Conservation (phyloP, 768 basidiomycete species). For the Coprinopsis marcescibilis region DNA sequence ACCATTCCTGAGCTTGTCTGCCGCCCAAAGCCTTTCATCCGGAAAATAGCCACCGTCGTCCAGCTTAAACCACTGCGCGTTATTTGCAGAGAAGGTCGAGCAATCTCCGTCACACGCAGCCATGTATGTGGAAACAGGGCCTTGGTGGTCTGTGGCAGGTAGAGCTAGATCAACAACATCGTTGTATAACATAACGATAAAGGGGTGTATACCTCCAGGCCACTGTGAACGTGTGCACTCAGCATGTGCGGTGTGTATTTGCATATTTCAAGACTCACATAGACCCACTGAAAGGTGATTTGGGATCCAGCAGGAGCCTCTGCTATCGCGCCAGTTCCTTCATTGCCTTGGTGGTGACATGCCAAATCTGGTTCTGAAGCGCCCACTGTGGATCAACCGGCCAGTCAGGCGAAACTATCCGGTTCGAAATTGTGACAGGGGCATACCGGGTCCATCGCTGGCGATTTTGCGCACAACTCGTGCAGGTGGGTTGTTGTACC, state of each 20-base stretch:
- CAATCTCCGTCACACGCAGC: conserved; percentile 43
- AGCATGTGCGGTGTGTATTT: conserved; percentile 9
- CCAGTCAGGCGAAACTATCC: background rate
- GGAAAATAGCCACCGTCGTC: conserved; percentile 40
- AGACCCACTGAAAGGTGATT: conserved; percentile 38
- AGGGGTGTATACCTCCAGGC: conserved; percentile 26
- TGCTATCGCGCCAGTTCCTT: conserved; percentile 30
- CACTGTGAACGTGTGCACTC: conserved; percentile 21
- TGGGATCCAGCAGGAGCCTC: conserved; percentile 35
- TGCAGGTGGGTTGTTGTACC: conserved; percentile 23
- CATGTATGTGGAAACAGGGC: conserved; percentile 49
- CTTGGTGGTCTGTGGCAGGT: conserved; percentile 35
- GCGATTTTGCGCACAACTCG: conserved; percentile 29
- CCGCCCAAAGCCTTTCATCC: conserved; percentile 33
- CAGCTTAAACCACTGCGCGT: conserved; percentile 44
- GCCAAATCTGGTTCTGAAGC: conserved; percentile 32
- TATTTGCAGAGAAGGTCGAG: conserved; percentile 29
- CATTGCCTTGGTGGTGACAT: conserved; percentile 37
- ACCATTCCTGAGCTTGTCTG: conserved; percentile 37
- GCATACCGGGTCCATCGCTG: conserved; percentile 29
- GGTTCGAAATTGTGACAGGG: conserved; percentile 8
- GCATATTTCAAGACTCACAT: conserved; percentile 25
- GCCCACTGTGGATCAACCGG: conserved; percentile 17
- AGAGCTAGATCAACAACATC: conserved; percentile 8
- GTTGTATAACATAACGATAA: conserved; percentile 6